Evolutionary conservation across 345 rosid genomes (phyloP).

Genomic region (Arabis hirsuta): DNA sequence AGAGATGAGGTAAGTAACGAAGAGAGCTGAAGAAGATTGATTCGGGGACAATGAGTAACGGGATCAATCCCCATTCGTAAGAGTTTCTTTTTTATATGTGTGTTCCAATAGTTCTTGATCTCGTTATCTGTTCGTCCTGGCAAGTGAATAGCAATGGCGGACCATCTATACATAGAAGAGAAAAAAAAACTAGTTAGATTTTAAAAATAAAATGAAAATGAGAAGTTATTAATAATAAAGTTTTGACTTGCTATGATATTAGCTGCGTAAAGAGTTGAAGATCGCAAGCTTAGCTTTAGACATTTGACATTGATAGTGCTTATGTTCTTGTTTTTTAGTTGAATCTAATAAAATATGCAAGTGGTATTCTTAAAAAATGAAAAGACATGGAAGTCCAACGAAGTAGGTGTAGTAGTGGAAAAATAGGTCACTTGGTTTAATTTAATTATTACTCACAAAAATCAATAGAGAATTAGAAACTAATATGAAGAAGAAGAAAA

Average conservation of each 20-base stretch:
- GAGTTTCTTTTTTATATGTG: constrained; percentile 71
- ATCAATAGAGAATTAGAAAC: not conserved
- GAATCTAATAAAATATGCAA: constrained; percentile 20
- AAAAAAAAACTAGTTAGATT: constrained; percentile 1
- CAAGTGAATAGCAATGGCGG: constrained; percentile 65
- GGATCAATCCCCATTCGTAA: constrained; percentile 89
- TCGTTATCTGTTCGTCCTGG: constrained; percentile 75
- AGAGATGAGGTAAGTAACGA: constrained; percentile 40
- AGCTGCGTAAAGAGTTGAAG: constrained; percentile 28
- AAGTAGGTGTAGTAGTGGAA: constrained; percentile 48
- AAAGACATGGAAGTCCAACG: constrained; percentile 40
- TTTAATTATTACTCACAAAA: constrained; percentile 20
- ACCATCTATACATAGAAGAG: constrained; percentile 54
- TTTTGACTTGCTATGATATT: constrained; percentile 28
- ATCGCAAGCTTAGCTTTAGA: constrained; percentile 32
- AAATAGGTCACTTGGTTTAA: constrained; percentile 31
- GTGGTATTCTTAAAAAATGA: constrained; percentile 17
- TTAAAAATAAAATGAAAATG: not conserved
- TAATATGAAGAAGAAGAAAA: not conserved
- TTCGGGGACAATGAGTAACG: constrained; percentile 59
- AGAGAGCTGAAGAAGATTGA: constrained; percentile 44
- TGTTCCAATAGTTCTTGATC: constrained; percentile 76
- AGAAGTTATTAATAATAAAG: not conserved
- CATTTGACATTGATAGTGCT: constrained; percentile 40
- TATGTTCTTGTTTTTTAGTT: constrained; percentile 38